Conservation (phyloP, 495 filamentous ascomycete genomes). For the Parmelia sp. region DNA sequence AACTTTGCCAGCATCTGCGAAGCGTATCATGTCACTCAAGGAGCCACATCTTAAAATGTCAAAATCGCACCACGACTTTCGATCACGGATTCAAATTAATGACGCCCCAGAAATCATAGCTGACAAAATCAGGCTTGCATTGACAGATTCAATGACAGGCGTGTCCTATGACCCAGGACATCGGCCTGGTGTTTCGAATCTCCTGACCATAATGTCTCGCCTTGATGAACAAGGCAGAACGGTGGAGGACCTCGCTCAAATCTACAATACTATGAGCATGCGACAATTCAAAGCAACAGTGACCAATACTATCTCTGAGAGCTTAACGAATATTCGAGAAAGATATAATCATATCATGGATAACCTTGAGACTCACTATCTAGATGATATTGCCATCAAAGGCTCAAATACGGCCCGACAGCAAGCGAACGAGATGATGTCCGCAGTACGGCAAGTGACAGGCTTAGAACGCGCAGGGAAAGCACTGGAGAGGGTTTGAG, state of each 20-base stretch:
- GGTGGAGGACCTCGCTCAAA: slow-evolving; percentile 50
- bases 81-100: slow-evolving; percentile 76
- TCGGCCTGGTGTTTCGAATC: slow-evolving; percentile 80
- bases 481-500: neutral
- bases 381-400: slow-evolving; percentile 53
- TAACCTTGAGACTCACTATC: slow-evolving; percentile 40
- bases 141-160: slow-evolving; percentile 63
- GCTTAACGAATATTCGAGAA: slow-evolving; percentile 55
- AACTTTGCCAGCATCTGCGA: slow-evolving; percentile 53
- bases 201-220: slow-evolving; percentile 68
- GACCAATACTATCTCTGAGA: slow-evolving; percentile 44
- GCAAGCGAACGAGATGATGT: slow-evolving; percentile 66
- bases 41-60: slow-evolving; percentile 82
- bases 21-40: slow-evolving; percentile 82
- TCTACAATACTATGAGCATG: slow-evolving; percentile 47
- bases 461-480: slow-evolving; percentile 40
- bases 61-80: slow-evolving; percentile 67
- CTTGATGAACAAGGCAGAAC: slow-evolving; percentile 44
- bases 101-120: slow-evolving; percentile 54
- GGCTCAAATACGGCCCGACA: slow-evolving; percentile 55
- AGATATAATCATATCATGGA: slow-evolving; percentile 49
- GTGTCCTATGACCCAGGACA: slow-evolving; percentile 64
- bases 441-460: slow-evolving; percentile 51
- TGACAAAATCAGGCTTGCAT: slow-evolving; percentile 59
- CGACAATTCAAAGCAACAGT: slow-evolving; percentile 61